These are phyloP conservation scores for Nannizziopsis arthrosporioides DNA, from an alignment of 2,329 filamentous ascomycete species.

Conservation along the genomic window DNA sequence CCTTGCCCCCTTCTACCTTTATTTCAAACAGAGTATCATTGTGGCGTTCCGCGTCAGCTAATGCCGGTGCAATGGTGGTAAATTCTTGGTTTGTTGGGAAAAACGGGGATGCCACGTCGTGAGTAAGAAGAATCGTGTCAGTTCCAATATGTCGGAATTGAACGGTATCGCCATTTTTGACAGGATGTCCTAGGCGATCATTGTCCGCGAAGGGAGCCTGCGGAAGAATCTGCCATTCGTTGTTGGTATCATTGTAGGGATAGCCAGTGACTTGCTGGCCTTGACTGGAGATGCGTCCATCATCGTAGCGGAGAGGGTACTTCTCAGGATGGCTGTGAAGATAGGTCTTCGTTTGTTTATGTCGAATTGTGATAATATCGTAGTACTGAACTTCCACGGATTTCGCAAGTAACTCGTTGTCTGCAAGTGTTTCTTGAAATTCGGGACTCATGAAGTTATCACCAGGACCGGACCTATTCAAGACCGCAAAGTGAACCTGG, in stretches of 20 bases:
- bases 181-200: slow-evolving; percentile 48
- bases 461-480: slow-evolving; percentile 78
- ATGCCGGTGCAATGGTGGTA: slow-evolving; percentile 63
- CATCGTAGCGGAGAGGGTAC: slow-evolving; percentile 92
- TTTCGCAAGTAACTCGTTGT: slow-evolving; percentile 85
- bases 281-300: slow-evolving; percentile 93
- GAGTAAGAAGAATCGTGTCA: slow-evolving; percentile 74
- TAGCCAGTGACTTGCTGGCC: slow-evolving; percentile 97
- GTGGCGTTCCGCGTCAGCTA: slow-evolving; percentile 60
- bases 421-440: slow-evolving; percentile 92
- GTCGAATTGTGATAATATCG: slow-evolving; percentile 72
- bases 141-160: slow-evolving; percentile 79
- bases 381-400: slow-evolving; percentile 81
- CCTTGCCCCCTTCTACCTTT: slow-evolving; percentile 75
- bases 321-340: slow-evolving; percentile 83
- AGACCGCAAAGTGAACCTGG: slow-evolving; percentile 93
- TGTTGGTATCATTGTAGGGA: slow-evolving; percentile 97
- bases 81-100: slow-evolving; percentile 98
- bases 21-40: slow-evolving; percentile 93
- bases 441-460: slow-evolving; percentile 98
- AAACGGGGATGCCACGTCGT: slow-evolving; percentile 93
- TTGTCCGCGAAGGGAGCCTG: slow-evolving; percentile 42
- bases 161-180: slow-evolving; percentile 75
- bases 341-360: slow-evolving; percentile 96
- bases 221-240: slow-evolving; percentile 90